These are phyloP conservation scores for Astragalus glycyphyllos DNA, from an alignment of 306 rosid genomes.

Conservation along the genomic window DNA sequence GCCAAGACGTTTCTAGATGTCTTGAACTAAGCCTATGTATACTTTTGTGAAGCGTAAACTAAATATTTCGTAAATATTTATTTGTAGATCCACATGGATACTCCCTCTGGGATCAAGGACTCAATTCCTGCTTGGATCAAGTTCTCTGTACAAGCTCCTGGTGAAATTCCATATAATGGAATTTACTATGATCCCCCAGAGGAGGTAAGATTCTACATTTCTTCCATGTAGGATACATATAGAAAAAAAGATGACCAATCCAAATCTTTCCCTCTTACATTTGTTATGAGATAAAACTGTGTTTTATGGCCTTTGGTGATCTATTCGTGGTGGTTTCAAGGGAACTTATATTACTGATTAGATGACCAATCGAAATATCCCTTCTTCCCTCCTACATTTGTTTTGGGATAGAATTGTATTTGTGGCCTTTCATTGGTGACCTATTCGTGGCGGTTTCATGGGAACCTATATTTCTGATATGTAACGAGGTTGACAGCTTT, in stretches of 20 bases:
- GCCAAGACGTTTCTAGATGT: constrained; percentile 26
- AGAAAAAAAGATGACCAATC: constrained; percentile 4
- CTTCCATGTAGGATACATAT: constrained; percentile 31
- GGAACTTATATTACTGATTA: constrained; percentile 22
- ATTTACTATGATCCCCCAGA: constrained; percentile 98
- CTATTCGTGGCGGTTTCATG: constrained; percentile 33
- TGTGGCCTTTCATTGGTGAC: constrained; percentile 5
- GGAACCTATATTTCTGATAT: constrained; percentile 16
- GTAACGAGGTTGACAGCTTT: constrained; percentile 14
- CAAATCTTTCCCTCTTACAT: constrained; percentile 18
- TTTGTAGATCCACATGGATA: constrained; percentile 87
- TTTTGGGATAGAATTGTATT: constrained; percentile 21
- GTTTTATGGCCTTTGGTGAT: constrained; percentile 17
- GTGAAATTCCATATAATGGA: constrained; percentile 89
- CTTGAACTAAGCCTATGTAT: constrained; percentile 34
- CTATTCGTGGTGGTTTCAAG: constrained; percentile 34
- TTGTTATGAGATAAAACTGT: constrained; percentile 20
- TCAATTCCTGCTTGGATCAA: constrained; percentile 98
- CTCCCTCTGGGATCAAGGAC: constrained; percentile 96
- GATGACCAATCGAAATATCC: constrained; percentile 15
- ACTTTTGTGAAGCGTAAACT: constrained; percentile 38
- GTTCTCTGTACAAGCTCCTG: constrained; percentile 93
- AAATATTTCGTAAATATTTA: constrained; percentile 26
- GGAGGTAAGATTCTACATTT: constrained; percentile 64
- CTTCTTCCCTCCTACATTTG: constrained; percentile 1